Conservation (phyloP, 768 basidiomycete genomes). For the Gymnopilus dilepis region DNA sequence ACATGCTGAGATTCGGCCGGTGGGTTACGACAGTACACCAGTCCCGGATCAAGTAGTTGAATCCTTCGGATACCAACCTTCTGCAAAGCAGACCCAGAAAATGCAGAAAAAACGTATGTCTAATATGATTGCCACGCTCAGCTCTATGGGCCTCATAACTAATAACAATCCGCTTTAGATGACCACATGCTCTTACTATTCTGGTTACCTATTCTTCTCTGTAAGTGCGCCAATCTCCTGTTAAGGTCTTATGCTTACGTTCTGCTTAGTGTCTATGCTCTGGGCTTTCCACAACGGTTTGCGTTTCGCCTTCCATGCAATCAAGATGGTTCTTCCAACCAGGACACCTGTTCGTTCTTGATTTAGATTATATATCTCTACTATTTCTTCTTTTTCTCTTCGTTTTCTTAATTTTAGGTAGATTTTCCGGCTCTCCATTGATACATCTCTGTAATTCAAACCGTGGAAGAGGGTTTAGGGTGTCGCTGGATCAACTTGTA, state of each 20-base stretch:
- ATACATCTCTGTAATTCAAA: conserved; percentile 5
- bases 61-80: conserved; percentile 67
- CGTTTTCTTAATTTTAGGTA: conserved; percentile 17
- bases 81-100: conserved; percentile 46
- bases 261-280: conserved; percentile 56
- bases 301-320: conserved; percentile 53
- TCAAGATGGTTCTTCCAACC: conserved; percentile 53
- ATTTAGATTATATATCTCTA: conserved; percentile 29
- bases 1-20: conserved; percentile 40
- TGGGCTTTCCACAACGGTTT: conserved; percentile 65
- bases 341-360: conserved; percentile 46
- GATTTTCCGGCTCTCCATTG: conserved; percentile 10
- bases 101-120: conserved; percentile 73
- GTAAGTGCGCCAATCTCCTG: conserved; percentile 56
- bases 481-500: background rate
- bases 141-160: too few relatives aligned
- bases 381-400: conserved; percentile 10
- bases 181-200: conserved; percentile 86
- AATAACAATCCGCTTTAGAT: conserved; percentile 60
- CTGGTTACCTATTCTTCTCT: conserved; percentile 84
- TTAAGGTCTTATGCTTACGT: background rate
- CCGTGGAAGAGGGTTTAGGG: background rate
- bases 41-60: conserved; percentile 73
- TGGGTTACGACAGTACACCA: conserved; percentile 53
- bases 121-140: background rate